Percentiles rank a stretch among this genome's conserved stretches.
These are phyloP conservation scores for Wallacemonas sp. DNA, from an alignment of 208 protist species.

Conservation along the genomic window DNA sequence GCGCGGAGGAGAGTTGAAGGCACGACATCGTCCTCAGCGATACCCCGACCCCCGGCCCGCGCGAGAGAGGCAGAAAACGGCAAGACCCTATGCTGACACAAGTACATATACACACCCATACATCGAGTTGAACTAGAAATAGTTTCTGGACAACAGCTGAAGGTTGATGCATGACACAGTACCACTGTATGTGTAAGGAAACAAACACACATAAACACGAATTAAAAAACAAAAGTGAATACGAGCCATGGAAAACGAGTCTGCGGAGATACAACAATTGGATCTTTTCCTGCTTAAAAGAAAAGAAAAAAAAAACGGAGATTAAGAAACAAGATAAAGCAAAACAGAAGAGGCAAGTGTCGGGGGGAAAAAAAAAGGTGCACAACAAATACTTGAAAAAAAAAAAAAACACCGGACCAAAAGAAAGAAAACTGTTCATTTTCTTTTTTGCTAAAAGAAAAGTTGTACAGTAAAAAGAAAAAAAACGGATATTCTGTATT, in stretches of 20 bases:
- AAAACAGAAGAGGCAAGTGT: neutral
- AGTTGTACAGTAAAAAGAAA: neutral
- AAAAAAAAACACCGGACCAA: neutral
- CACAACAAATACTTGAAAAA: neutral
- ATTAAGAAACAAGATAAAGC: no score
- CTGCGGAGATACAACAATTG: neutral
- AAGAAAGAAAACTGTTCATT: neutral
- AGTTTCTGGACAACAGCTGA: neutral
- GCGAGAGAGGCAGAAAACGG: no score
- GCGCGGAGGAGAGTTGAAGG: no score
- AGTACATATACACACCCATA: no score
- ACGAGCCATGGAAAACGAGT: neutral
- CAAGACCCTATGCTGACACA: no score
- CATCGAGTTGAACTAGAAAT: neutral
- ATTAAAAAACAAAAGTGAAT: neutral
- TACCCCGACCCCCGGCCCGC: no score
- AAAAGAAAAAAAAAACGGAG: conserved; percentile 8
- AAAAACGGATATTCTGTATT: no score
- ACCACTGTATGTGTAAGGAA: no score
- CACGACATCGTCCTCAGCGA: no score
- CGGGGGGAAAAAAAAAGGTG: conserved; percentile 5
- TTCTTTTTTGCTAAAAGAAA: neutral
- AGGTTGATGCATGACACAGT: no score
- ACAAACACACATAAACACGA: no score
- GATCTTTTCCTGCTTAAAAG: neutral